Conservation (phyloP, 2,329 filamentous ascomycete genomes). For the Verticillium isaacii region DNA sequence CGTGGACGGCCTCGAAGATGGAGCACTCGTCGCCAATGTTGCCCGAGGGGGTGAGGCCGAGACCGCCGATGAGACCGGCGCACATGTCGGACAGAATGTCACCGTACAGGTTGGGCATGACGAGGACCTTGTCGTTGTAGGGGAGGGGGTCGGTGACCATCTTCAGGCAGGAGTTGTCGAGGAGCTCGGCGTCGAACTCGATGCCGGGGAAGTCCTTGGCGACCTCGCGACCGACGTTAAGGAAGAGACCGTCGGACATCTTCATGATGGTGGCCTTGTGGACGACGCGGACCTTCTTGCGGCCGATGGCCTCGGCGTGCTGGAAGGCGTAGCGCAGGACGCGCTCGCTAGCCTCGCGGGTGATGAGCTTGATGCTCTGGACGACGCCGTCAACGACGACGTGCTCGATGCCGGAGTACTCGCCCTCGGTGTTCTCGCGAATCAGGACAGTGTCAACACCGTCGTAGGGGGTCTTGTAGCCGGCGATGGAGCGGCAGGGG, state of each 20-base stretch:
- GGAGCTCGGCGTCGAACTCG: constrained; percentile 94
- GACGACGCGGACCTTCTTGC: constrained; percentile 94
- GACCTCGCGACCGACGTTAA: constrained; percentile 78
- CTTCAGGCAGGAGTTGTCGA: constrained; percentile 99
- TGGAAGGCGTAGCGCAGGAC: constrained; percentile 98
- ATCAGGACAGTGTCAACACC: constrained; percentile 98
- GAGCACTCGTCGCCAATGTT: constrained; percentile 99
- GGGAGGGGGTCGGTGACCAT: constrained; percentile 94
- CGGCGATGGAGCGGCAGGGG: constrained; percentile 94
- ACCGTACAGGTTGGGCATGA: constrained; percentile 98
- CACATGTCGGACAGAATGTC: constrained; percentile 99
- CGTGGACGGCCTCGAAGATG: constrained; percentile 99
- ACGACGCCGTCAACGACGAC: constrained; percentile 96
- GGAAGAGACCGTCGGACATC: constrained; percentile 98
- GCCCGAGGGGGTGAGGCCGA: constrained; percentile 93
- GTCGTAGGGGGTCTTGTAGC: constrained; percentile 95
- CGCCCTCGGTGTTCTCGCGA: constrained; percentile 99
- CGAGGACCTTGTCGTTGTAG: constrained; percentile 99
- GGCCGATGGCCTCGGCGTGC: constrained; percentile 88
- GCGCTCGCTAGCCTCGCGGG: constrained; percentile 87
- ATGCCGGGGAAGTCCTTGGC: constrained; percentile 94
- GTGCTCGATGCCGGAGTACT: constrained; percentile 99
- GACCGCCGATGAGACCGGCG: constrained; percentile 94
- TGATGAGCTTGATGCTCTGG: constrained; percentile 99
- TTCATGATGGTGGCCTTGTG: constrained; percentile 99